phyloP scores from a whole-genome alignment of 768 basidiomycete species.

The Thelephora ganbajun region DNA sequence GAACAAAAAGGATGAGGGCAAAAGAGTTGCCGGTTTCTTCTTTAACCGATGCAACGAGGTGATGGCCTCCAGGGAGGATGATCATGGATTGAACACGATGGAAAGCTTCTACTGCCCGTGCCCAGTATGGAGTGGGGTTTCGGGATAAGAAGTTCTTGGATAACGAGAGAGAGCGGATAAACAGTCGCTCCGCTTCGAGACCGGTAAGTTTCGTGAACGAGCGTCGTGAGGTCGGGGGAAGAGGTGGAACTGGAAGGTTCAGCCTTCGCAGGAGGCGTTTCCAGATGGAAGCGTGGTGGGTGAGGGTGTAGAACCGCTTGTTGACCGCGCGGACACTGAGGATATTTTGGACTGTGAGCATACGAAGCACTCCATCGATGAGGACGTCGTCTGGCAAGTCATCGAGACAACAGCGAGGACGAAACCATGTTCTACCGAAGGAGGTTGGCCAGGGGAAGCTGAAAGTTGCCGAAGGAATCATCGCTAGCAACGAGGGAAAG shows the following conservation, averaged over 20 bases:
- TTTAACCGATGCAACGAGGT: constrained; percentile 45
- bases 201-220: constrained; percentile 18
- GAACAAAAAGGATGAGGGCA: constrained; percentile 35
- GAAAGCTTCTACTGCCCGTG: constrained; percentile 15
- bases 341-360: constrained; percentile 24
- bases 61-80: constrained; percentile 53
- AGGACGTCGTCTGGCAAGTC: constrained; percentile 24
- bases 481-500: background rate
- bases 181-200: constrained; percentile 38
- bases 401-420: constrained; percentile 6
- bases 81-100: constrained; percentile 37
- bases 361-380: constrained; percentile 21
- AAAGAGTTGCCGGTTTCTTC: constrained; percentile 29
- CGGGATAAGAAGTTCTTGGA: constrained; percentile 43
- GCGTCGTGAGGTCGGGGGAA: constrained; percentile 45
- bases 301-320: constrained; percentile 45
- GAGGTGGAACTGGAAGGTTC: constrained; percentile 41
- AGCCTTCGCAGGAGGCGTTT: constrained; percentile 44
- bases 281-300: constrained; percentile 59
- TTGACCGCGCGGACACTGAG: constrained; percentile 28
- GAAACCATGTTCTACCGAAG: background rate
- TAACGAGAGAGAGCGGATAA: constrained; percentile 43
- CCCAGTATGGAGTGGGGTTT: constrained; percentile 19
- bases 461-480: background rate
- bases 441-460: background rate